Base-by-base conservation (phyloP, 768 basidiomycete genomes). In the Suillus ampliporus region DNA sequence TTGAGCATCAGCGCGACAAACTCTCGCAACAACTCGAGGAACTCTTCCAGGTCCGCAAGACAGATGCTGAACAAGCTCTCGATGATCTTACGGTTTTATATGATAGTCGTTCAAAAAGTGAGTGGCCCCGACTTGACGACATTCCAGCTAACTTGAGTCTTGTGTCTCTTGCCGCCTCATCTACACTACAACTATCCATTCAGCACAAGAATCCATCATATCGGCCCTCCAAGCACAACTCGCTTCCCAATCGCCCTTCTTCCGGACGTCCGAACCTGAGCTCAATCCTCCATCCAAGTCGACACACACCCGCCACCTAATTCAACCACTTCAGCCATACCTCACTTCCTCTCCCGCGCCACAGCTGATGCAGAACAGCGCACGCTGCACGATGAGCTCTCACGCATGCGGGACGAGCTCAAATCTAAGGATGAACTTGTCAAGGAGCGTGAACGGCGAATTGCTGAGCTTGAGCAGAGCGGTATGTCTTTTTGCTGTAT, bases 261-360 rank as follows among this genome's bases (percentile, higher is more conserved):
- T 84, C 47, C 77, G 79, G 47, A 74, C 81, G 0, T 40, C 38
- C 28, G 38, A 40, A 56, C 23, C 17, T 19, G 38, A 40, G 10
- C 23, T 35, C 17, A 56, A 56, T 19, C 23, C 14, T 40, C 26
- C 35, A 23, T 38, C 53, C 21, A 15, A 9, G 2, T 54, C 53
- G 23, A 56, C 38, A 13, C 38, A 13, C 38, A 54, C 9, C 21
- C 54, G 15, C 54, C 37, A 4, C 54, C 38, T 15, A 40, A 26
- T 56, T 56, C 54, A 11, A 40, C 38, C 10, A 28, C 54, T 56
- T 19, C 11, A 15, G 79, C 83, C 3, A 81, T 84, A 5, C 78
- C 89, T 35, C 86, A 90, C 66, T 82, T 94, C 52, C 75, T 94
- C 14, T 90, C 90, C 10, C 85, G 90, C 60, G 90, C 91, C 62